A percentile compares a stretch with the other conserved stretches of the same genome.
Conservation (phyloP, 495 filamentous ascomycete genomes). For the Penicillium paxilli region DNA sequence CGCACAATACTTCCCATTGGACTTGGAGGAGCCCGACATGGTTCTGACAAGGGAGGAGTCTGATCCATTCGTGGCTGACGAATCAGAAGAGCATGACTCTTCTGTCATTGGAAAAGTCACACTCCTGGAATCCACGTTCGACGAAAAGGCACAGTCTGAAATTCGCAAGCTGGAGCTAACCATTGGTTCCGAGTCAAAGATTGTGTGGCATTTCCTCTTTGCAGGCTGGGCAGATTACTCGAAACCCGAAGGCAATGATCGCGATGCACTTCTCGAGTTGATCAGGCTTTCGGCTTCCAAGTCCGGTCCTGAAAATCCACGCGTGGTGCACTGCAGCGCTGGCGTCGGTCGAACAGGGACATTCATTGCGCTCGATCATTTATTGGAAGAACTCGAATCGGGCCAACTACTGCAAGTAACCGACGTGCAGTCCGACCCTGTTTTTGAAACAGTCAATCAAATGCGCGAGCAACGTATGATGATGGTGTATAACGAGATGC, state of each 20-base stretch:
- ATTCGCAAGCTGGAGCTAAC: conserved; percentile 56
- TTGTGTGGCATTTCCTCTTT: conserved; percentile 88
- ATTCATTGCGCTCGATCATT: conserved; percentile 90
- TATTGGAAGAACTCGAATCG: conserved; percentile 77
- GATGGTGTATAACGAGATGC: conserved; percentile 91
- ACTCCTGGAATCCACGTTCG: conserved; percentile 46
- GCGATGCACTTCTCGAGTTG: conserved; percentile 74
- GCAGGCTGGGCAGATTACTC: conserved; percentile 93
- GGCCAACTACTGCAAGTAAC: conserved; percentile 59
- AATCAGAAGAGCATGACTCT: conserved; percentile 18
- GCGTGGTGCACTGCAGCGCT: conserved; percentile 90
- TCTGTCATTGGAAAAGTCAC: conserved; percentile 42
- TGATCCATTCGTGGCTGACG: conserved; percentile 30
- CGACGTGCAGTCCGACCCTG: conserved; percentile 52
- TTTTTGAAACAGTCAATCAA: conserved; percentile 74
- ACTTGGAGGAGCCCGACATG: conserved; percentile 57
- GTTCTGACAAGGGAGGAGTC: conserved; percentile 56
- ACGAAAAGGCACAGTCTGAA: conserved; percentile 52
- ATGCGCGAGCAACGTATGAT: conserved; percentile 88
- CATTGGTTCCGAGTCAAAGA: conserved; percentile 62
- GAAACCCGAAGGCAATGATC: conserved; percentile 78
- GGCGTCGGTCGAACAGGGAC: conserved; percentile 94
- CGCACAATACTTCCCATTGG: conserved; percentile 80
- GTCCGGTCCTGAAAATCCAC: conserved; percentile 68
- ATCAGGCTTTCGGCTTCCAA: conserved; percentile 74